Evolutionary conservation across 352 stramenopile species (phyloP).

Genomic region (Globisporangium yorkense): DNA sequence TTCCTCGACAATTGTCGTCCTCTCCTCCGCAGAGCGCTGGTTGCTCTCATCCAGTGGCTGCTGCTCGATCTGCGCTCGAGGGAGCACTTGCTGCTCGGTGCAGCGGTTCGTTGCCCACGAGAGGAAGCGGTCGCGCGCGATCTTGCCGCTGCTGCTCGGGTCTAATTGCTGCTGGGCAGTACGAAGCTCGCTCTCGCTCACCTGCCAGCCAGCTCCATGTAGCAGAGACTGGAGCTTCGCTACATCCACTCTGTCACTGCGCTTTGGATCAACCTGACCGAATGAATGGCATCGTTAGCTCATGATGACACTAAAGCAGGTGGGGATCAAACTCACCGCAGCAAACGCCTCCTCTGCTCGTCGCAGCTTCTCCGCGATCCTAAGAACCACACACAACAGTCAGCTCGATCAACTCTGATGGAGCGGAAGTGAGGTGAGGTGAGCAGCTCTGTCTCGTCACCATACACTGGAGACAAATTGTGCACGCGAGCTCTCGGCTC

Average conservation of each 20-base stretch:
- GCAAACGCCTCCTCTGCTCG: slow-evolving; percentile 47
- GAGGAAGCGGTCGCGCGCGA: slow-evolving; percentile 34
- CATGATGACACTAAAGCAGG: not conserved
- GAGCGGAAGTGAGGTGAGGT: not conserved
- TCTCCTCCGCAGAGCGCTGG: not conserved
- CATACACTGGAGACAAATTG: slow-evolving; percentile 4
- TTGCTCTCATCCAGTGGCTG: slow-evolving; percentile 1
- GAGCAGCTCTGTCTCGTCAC: not conserved
- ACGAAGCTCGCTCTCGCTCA: slow-evolving; percentile 26
- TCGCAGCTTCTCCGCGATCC: slow-evolving; percentile 44
- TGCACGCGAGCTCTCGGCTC: not conserved
- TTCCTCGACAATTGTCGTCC: not conserved
- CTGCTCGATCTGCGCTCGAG: slow-evolving; percentile 5
- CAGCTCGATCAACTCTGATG: not conserved
- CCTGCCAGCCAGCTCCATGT: slow-evolving; percentile 48
- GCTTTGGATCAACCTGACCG: slow-evolving; percentile 35
- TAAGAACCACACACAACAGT: slow-evolving; percentile 6
- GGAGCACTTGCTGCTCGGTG: slow-evolving; percentile 22
- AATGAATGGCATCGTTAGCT: not conserved
- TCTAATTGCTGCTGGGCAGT: slow-evolving; percentile 57
- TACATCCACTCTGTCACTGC: slow-evolving; percentile 33
- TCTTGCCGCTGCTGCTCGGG: slow-evolving; percentile 27
- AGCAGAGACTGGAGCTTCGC: slow-evolving; percentile 40
- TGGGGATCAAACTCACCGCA: slow-evolving; percentile 14
- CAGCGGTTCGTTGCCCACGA: slow-evolving; percentile 37